Conservation (phyloP, 2,329 filamentous ascomycete genomes). For the Fusarium sp. region DNA sequence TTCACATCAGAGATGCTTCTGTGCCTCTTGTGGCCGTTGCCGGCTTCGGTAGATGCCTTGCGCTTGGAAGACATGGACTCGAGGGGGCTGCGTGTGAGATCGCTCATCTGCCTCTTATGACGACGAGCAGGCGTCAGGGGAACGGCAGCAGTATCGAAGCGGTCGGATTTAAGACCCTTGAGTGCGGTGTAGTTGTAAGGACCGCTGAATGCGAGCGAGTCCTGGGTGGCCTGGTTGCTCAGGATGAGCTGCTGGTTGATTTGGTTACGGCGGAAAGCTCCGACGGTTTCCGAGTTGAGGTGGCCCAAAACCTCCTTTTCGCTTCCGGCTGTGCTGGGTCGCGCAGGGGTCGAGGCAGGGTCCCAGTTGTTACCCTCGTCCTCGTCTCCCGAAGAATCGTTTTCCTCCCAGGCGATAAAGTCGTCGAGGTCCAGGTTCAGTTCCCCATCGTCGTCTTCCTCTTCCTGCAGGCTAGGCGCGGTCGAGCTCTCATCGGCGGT, state of each 20-base stretch:
- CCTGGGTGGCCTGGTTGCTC: conserved; percentile 72
- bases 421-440: conserved; percentile 77
- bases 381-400: conserved; percentile 73
- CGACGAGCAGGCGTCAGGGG: conserved; percentile 78
- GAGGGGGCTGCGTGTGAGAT: conserved; percentile 65
- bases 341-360: conserved; percentile 66
- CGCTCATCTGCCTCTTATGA: conserved; percentile 64
- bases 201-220: conserved; percentile 74
- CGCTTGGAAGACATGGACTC: conserved; percentile 67
- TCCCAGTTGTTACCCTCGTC: conserved; percentile 66
- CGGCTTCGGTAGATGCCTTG: conserved; percentile 65
- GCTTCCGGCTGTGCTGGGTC: conserved; percentile 64
- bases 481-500: conserved; percentile 65
- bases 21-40: conserved; percentile 67
- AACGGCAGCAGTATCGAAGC: conserved; percentile 75
- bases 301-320: conserved; percentile 69
- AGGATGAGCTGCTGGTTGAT: conserved; percentile 73
- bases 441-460: conserved; percentile 76
- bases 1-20: conserved; percentile 72
- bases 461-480: conserved; percentile 57
- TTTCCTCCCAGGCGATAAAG: conserved; percentile 78
- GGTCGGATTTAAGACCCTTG: conserved; percentile 75
- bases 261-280: conserved; percentile 81
- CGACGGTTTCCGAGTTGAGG: conserved; percentile 76
- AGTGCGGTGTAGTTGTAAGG: conserved; percentile 73